A percentile compares a stretch with the other conserved stretches of the same genome.
phyloP scores from a whole-genome alignment of 2,329 filamentous ascomycete genomes.

The Fusarium avenaceum region DNA sequence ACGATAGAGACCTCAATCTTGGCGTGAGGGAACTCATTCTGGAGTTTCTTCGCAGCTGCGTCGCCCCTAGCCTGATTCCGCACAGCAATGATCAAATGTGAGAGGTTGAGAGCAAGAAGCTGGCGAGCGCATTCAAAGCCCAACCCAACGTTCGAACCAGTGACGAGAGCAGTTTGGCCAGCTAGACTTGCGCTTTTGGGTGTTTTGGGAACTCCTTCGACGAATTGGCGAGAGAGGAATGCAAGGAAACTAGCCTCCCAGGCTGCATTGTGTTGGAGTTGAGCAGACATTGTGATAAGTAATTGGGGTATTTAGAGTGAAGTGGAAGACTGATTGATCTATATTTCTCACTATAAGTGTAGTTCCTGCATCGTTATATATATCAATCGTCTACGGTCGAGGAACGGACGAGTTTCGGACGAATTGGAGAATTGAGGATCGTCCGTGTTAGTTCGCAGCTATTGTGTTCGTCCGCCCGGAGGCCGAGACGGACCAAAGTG shows the following conservation, averaged over 20 bases:
- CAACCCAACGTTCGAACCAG: conserved; percentile 64
- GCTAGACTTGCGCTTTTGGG: conserved; percentile 48
- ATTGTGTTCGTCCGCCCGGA: conserved; percentile 32
- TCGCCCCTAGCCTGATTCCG: conserved; percentile 60
- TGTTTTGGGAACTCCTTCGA: conserved; percentile 43
- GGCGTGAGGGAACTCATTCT: conserved; percentile 49
- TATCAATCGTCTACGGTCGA: conserved; percentile 26
- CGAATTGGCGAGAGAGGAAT: conserved; percentile 47
- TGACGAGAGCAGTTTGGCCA: conserved; percentile 61
- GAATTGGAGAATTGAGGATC: background rate
- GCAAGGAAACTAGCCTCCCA: conserved; percentile 43
- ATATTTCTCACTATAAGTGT: background rate
- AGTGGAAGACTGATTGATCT: background rate
- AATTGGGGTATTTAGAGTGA: background rate
- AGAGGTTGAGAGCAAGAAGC: conserved; percentile 57
- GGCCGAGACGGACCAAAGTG: conserved; percentile 40
- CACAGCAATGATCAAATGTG: conserved; percentile 62
- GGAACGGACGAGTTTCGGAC: conserved; percentile 28
- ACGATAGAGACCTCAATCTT: conserved; percentile 62
- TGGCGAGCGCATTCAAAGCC: conserved; percentile 62
- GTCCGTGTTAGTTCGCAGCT: background rate
- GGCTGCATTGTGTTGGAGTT: conserved; percentile 37
- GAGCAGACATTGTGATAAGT: conserved; percentile 37
- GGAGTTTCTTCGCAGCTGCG: conserved; percentile 50
- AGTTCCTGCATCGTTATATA: conserved; percentile 29